Evolutionary conservation across 2,329 filamentous ascomycete species (phyloP), one percentile per base, ranked within the genome.

Genomic region (Colletotrichum noveboracense): DNA sequence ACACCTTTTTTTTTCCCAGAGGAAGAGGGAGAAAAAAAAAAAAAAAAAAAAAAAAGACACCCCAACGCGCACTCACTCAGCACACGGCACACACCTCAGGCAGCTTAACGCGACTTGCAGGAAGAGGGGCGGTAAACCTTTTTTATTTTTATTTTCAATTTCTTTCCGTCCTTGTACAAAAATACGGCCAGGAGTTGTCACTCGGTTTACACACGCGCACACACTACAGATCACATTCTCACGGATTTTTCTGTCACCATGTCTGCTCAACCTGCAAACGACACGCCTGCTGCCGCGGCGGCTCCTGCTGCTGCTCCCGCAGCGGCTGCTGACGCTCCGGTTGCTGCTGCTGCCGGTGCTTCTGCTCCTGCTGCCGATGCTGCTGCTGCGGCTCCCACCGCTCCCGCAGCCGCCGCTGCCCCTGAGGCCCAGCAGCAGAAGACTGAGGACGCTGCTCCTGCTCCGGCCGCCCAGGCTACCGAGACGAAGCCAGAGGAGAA

Each of bases 191-290:
- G 56, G 28, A 68, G 58, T 48, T 34, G 30, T 67, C 34, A 34
- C 62, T 64, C 64, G 30, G 24, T 32, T 43, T 62, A 66, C 72
- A 66, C 32, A 34, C 21, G 5, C 66, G n/a, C 43, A 48, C 38
- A 43, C 55, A 55, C 21, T 8, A 48, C 60, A 64, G 32, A n/a
- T 69, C 34, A 58, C 64, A 64, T 52, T 21, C 56, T 55, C 36
- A 52, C 21, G 30, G 60, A 18, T 21, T 65, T 58, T 43, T 34
- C 52, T 60, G 55, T 55, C 67, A 78, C 69, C 77, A 84, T 84
- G 82, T 78, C 83, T 74, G 67, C 80, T 48, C 75, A 76, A 26
- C 16, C 67, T 26, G 61, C 66, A 80, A 83, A 76, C 79, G 83
- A 61, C 60, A 74, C 64, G 26, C 77, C 55, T 65, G 64, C 55